Base-by-base conservation (phyloP, 495 filamentous ascomycete species). In the Hypoxylon lienhwacheense region DNA sequence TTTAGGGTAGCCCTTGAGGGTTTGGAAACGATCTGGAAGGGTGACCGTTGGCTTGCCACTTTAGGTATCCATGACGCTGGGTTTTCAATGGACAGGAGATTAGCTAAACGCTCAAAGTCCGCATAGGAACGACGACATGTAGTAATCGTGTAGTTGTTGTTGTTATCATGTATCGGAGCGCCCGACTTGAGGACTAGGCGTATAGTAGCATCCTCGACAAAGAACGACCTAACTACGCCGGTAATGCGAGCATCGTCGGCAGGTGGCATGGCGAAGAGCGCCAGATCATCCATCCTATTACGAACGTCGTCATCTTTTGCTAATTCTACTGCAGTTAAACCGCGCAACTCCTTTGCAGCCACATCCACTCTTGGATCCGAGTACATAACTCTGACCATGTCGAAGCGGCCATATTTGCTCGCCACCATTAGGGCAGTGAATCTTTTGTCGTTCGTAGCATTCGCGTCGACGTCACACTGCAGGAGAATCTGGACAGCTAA, bases 251-350 rank as follows among this genome's bases (percentile, higher is more conserved):
- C 88, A 49, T 95, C 91, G 0, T 81, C 70, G 6, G 80, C 82
- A 3, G 86, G 79, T 1, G 81, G 77, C 51, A 84, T 85, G 4
- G 88, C 86, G 52, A 97, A 85, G 11, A 99, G 70, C 3, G 90
- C 84, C 47, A 99, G 74, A 64, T 99, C 93, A 64, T 99, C 95
- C 31, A 99, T 96, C 43, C 85, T 83, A 68, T 97, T 97, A 11
- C 95, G 82, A 15, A 99, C 87, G 61, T 99, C 95, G 63, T 99
- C 95, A 66, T 99, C 95, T 65, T 99, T 99, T 8, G 95, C 95
- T 35, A 99, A 75, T 67, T 99, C 95, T 11, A 97, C 90, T 1
- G 95, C 95, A 19, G 92, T 97, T 63, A 99, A 75, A 1, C 95
- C 95, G 43, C 95, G 83, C 8, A 88, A 67, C 58, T 99, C 95